These are phyloP conservation scores for Globisporangium abappressorium DNA, from an alignment of 352 stramenopile genomes.

Conservation along the genomic window DNA sequence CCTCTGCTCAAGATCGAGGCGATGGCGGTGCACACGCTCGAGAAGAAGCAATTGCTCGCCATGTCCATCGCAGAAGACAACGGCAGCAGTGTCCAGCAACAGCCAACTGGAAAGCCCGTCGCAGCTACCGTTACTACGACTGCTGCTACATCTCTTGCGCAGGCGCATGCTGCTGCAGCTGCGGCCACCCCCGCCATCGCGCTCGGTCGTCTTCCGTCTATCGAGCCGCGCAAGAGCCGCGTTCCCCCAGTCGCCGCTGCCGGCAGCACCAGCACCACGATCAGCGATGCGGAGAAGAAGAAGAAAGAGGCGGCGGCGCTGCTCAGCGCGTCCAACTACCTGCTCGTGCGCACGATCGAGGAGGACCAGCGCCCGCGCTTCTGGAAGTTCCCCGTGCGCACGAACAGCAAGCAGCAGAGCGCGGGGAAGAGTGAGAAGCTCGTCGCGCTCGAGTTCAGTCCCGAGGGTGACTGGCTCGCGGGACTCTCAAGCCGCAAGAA, in stretches of 20 bases:
- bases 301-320: conserved; percentile 5
- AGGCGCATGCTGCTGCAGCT: not conserved
- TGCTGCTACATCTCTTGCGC: not conserved
- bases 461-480: conserved; percentile 85
- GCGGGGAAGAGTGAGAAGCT: conserved; percentile 48
- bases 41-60: conserved; percentile 76
- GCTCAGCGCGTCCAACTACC: conserved; percentile 31
- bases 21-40: conserved; percentile 64
- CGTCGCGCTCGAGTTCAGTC: conserved; percentile 69
- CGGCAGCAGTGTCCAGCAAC: not conserved
- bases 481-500: conserved; percentile 74
- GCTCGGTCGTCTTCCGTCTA: conserved; percentile 12
- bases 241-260: not conserved
- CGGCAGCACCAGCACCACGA: not conserved
- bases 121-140: not conserved
- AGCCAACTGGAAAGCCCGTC: not conserved
- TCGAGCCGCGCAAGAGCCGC: conserved; percentile 17
- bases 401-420: conserved; percentile 61
- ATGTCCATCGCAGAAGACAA: conserved; percentile 36
- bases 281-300: not conserved
- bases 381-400: conserved; percentile 65
- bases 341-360: conserved; percentile 74
- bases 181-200: conserved; percentile 13
- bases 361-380: conserved; percentile 69
- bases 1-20: conserved; percentile 39